Evolutionary conservation across 192 early-diverging fungal species (phyloP), one percentile per base, ranked within the genome.

Genomic region (Dissophora ornata): DNA sequence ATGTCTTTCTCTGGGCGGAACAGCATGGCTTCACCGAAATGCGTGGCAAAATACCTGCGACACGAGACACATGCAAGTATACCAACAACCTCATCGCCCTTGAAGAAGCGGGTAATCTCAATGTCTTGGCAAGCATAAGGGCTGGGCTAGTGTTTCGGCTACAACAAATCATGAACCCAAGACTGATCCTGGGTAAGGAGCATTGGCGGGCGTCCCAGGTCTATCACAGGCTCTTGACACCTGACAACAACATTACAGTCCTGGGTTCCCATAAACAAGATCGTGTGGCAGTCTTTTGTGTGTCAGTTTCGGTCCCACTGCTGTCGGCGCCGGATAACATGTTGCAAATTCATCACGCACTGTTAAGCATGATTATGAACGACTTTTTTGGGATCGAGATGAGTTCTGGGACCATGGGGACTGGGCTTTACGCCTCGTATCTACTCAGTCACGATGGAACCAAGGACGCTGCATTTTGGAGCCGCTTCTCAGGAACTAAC

Each of bases 321-420:
- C 32, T 55, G 53, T 30, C 53, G 28, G n/a, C 33, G 6, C 53
- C 6, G 5, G 9, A 0, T 15, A 55, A 30, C 4, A 26, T n/a
- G 3, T n/a, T 33, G 29, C 64, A 47, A 30, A 34, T 79, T 18
- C 79, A 80, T 42, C 41, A 71, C 42, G 24, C 77, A 30, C 56
- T 62, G 19, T 41, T 80, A 21, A 46, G 52, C 22, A 65, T 60
- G 42, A 47, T 71, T n/a, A 53, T 81, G 41, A 67, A 64, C 28
- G 79, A 81, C 44, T 57, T 81, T 18, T 81, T 81, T 59, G 79
- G 79, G 3, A 47, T 81, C 19, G 73, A 81, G 54, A 44, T 54
- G 42, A 42, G 79, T 4, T 47, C 66, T 8, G 79, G 79, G 5
- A 62, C 66, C 47, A 62, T 57, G 42, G 71, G 67, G 48, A 66